These are phyloP conservation scores for Hamamelis virginiana DNA, from an alignment of 164 flowering plant species.

Conservation along the genomic window DNA sequence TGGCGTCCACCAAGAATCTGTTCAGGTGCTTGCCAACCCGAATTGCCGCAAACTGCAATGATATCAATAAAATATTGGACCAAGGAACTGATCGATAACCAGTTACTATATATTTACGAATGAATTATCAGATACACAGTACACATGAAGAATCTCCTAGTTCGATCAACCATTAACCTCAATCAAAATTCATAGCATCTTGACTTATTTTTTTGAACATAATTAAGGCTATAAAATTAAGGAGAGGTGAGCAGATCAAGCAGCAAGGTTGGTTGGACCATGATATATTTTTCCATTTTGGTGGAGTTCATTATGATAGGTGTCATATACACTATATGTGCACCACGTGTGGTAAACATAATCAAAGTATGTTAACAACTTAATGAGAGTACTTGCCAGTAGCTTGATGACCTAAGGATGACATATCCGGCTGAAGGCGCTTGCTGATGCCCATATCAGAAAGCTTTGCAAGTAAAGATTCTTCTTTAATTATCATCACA, in stretches of 20 bases:
- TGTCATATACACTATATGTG: background rate
- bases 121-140: background rate
- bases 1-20: slow-evolving; percentile 50
- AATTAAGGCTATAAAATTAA: too few species aligned
- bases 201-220: background rate
- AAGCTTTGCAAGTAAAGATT: slow-evolving; percentile 39
- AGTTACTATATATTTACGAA: too few species aligned
- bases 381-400: slow-evolving; percentile 37
- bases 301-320: background rate
- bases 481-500: slow-evolving; percentile 40
- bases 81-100: too few species aligned
- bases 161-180: background rate
- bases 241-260: too few species aligned
- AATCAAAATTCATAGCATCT: background rate
- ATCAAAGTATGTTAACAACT: background rate
- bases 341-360: background rate
- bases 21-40: slow-evolving; percentile 63
- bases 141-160: background rate
- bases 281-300: too few species aligned
- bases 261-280: too few species aligned
- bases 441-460: slow-evolving; percentile 62
- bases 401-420: slow-evolving; percentile 42
- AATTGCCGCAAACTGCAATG: slow-evolving; percentile 49
- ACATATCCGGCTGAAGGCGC: slow-evolving; percentile 41
- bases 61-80: too few species aligned